These are phyloP conservation scores for Picochlorum costavermella DNA, from an alignment of 139 green algal genomes.

Conservation along the genomic window DNA sequence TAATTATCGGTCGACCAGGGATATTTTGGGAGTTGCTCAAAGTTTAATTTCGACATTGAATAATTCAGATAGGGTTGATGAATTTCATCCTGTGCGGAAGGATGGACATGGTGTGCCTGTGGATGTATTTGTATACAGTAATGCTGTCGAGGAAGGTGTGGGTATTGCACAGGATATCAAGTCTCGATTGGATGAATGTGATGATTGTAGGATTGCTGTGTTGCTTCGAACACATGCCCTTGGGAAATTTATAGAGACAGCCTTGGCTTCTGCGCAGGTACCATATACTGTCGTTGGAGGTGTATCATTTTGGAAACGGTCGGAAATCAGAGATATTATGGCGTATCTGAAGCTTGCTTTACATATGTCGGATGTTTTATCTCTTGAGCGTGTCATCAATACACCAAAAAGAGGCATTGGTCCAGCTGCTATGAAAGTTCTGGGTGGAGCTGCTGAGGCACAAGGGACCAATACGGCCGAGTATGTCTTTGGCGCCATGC, in stretches of 20 bases:
- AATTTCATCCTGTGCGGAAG: background rate
- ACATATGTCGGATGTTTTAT: constrained; percentile 34
- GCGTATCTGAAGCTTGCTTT: constrained; percentile 45
- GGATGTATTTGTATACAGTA: background rate
- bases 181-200: background rate
- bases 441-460: background rate
- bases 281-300: constrained; percentile 42
- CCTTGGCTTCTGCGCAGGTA: constrained; percentile 20
- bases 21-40: constrained; percentile 36
- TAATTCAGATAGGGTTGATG: too few species aligned
- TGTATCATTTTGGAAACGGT: constrained; percentile 39
- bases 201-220: constrained; percentile 35
- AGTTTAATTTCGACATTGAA: constrained; percentile 4
- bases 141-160: background rate
- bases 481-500: background rate
- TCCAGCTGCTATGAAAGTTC: background rate
- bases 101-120: background rate
- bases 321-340: constrained; percentile 47
- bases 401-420: constrained; percentile 34
- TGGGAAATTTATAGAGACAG: constrained; percentile 29
- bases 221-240: constrained; percentile 36
- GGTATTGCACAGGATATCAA: background rate
- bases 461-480: background rate
- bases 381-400: constrained; percentile 49
- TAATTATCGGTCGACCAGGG: constrained; percentile 39